Conservation (phyloP, 441 rosid species). For the Mallotus japonicus region DNA sequence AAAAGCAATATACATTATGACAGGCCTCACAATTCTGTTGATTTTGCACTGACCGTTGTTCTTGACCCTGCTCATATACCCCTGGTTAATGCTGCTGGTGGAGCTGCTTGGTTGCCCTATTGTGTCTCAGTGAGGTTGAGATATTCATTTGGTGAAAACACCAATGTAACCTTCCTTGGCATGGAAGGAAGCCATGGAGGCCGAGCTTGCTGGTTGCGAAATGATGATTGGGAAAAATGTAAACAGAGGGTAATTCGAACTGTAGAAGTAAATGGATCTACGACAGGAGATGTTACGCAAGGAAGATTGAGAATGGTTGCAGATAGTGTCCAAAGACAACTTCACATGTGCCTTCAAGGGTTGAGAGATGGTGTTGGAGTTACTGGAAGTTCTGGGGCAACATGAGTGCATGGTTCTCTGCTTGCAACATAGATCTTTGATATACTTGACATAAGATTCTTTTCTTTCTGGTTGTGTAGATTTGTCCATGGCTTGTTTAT, state of each 20-base stretch:
- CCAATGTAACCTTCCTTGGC: slow-evolving; percentile 60
- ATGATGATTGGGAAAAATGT: slow-evolving; percentile 94
- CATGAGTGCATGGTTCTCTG: slow-evolving; percentile 22
- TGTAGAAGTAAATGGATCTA: slow-evolving; percentile 51
- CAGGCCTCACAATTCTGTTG: slow-evolving; percentile 73
- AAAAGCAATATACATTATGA: slow-evolving; percentile 92
- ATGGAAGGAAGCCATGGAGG: slow-evolving; percentile 99
- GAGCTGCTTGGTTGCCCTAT: slow-evolving; percentile 98
- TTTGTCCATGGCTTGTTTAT: not conserved
- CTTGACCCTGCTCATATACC: slow-evolving; percentile 96
- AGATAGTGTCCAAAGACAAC: slow-evolving; percentile 74
- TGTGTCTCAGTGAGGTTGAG: slow-evolving; percentile 88
- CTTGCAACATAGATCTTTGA: not conserved
- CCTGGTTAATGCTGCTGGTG: slow-evolving; percentile 81
- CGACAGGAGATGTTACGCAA: slow-evolving; percentile 56
- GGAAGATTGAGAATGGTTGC: slow-evolving; percentile 84
- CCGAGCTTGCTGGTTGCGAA: slow-evolving; percentile 81
- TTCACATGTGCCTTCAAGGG: slow-evolving; percentile 72
- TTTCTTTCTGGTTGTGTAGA: not conserved
- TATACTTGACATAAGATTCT: not conserved
- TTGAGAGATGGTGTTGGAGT: slow-evolving; percentile 52
- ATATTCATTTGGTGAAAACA: slow-evolving; percentile 73
- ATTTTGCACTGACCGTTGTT: slow-evolving; percentile 86
- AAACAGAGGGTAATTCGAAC: slow-evolving; percentile 74
- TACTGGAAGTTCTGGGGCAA: slow-evolving; percentile 37